Evolutionary conservation across 2,329 filamentous ascomycete species (phyloP).

Genomic region (Fusarium oligoseptatum): DNA sequence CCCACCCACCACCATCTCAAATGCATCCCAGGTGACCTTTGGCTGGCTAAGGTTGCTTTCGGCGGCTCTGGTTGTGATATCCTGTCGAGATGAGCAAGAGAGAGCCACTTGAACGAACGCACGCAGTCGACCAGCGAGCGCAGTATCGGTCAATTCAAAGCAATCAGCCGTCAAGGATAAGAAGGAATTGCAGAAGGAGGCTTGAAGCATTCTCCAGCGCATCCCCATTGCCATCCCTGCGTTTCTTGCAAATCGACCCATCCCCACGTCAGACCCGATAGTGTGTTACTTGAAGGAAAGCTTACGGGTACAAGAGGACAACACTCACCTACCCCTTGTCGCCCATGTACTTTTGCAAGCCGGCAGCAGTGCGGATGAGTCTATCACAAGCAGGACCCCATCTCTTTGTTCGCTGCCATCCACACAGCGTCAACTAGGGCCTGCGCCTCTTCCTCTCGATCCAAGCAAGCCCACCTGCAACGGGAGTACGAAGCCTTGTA

Average conservation of each 20-base stretch:
- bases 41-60: slow-evolving; percentile 20
- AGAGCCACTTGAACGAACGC: slow-evolving; percentile 21
- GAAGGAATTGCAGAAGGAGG: slow-evolving; percentile 11
- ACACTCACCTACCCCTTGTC: slow-evolving; percentile 24
- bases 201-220: slow-evolving; percentile 29
- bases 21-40: slow-evolving; percentile 27
- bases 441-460: slow-evolving; percentile 12
- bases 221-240: slow-evolving; percentile 28
- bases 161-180: slow-evolving; percentile 18
- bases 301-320: slow-evolving; percentile 21
- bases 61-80: slow-evolving; percentile 29
- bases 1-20: slow-evolving; percentile 25
- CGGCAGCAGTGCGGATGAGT: slow-evolving; percentile 25
- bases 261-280: slow-evolving; percentile 30
- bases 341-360: slow-evolving; percentile 33
- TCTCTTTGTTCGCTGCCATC: slow-evolving; percentile 33
- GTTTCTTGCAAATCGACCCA: slow-evolving; percentile 28
- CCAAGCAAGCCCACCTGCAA: slow-evolving; percentile 35
- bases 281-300: slow-evolving; percentile 22
- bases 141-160: slow-evolving; percentile 23
- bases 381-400: slow-evolving; percentile 8
- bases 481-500: slow-evolving; percentile 30
- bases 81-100: slow-evolving; percentile 17
- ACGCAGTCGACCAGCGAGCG: slow-evolving; percentile 25
- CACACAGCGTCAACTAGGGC: slow-evolving; percentile 10